Evolutionary conservation across 2,329 filamentous ascomycete genomes (phyloP), one percentile per base, ranked within the genome.

Genomic region (Hymenoscyphus linearis): DNA sequence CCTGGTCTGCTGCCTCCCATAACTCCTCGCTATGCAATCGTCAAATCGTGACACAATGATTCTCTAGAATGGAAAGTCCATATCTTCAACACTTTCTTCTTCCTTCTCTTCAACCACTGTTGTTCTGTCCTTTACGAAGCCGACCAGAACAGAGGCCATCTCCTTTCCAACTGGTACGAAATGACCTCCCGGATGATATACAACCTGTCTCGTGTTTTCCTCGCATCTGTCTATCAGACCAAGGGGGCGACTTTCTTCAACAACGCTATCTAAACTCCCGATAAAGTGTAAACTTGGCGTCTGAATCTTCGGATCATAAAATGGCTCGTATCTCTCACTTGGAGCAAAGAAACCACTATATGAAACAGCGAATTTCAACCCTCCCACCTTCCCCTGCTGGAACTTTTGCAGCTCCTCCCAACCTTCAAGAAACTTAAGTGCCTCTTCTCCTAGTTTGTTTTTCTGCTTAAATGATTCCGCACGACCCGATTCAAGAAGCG

Each of bases 101-200:
- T 78, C 72, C 68, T 83, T 82, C 68, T 85, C 82, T 57, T 78
- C 72, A 64, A 74, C 70, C 50, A 72, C 64, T 34, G 63, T 65
- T 57, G 65, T 67, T 56, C 63, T 65, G 64, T 82, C 80, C 68
- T 78, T 80, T 55, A 95, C 85, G 71, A 93, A 96, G 0, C 81
- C 85, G 4, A 88, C 86, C 66, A 96, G 76, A 35, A 88, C 88
- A 79, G 88, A 87, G 22, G 88, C 85, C 82, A 89, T 95, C 67
- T 92, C 88, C 77, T 89, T 91, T 67, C 87, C 85, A 62, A 91
- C 86, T 0, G 93, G 93, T 70, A 97, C 83, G 71, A 96, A 92
- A 74, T 98, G 93, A 0, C 93, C 93, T 7, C 93, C 93, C 1
- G 93, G 93, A 75, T 74, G 72, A 50, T 96, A 91, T 68, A 88